Conservation (phyloP, 805 yeast genomes). For the Saturnispora gosingensis region DNA sequence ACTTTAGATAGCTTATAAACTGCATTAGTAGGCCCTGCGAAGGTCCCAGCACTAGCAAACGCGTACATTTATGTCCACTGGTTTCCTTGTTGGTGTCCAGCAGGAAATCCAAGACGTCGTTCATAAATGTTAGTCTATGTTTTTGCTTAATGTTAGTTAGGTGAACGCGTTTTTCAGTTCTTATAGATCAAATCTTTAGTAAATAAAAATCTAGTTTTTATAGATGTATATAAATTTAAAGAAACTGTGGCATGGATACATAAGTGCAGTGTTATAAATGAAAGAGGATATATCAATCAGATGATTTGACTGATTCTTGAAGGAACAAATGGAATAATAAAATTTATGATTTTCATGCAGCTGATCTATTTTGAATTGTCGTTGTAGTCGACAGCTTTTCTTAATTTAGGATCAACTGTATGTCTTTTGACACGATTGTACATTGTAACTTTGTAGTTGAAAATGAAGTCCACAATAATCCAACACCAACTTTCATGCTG, state of each 20-base stretch:
- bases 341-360: neutral
- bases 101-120: neutral
- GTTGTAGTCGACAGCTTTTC: constrained; percentile 26
- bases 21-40: neutral
- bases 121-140: neutral
- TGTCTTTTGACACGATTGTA: constrained; percentile 77
- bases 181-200: neutral
- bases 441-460: constrained; percentile 56
- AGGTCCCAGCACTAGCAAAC: neutral
- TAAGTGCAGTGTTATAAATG: neutral
- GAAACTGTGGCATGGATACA: neutral
- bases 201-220: neutral
- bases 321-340: neutral
- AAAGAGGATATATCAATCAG: neutral
- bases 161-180: neutral
- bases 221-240: neutral
- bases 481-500: constrained; percentile 68
- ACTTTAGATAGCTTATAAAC: neutral
- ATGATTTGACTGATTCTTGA: neutral
- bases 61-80: neutral
- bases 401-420: constrained; percentile 26
- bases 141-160: neutral
- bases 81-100: neutral
- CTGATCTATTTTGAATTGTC: constrained; percentile 23
- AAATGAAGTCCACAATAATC: constrained; percentile 63